Evolutionary conservation across 805 yeast species (phyloP), one percentile per base, ranked within the genome.

Genomic region (Starmerella apis): DNA sequence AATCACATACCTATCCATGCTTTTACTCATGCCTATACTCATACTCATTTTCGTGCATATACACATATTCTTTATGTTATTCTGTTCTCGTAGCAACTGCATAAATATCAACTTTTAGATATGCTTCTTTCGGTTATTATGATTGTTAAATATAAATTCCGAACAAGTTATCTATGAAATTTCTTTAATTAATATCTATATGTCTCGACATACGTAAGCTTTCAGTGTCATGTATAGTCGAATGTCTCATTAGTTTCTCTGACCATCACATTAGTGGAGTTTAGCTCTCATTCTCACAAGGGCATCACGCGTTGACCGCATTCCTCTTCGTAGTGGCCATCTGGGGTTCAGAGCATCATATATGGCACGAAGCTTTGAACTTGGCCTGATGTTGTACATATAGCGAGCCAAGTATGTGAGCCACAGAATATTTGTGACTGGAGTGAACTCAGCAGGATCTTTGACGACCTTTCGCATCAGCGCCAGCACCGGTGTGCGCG

Each of bases 351-450:
- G 30, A 11, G 22, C 13, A 5, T 48, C 51, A 27, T 33, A 46
- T 13, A 45, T 25, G 4, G 47, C 31, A 28, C 50, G 47, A 28
- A 55, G 49, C 22, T 47, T 27, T 23, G 43, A 10, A 32, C 53
- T 28, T 13, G 57, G 56, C 18, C 4, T 11, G n/a, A 33, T n/a
- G 35, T 32, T 41, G 35, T 48, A 19, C 49, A 81, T 57, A 52
- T 74, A 72, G 46, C 74, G 75, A 32, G 72, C 68, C n/a, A 82
- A 51, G 58, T 79, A 80, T 56, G 79, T 80, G 39, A 81, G 64
- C 88, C 88, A 81, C 28, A 75, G 59, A 16, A 81, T 61, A 58
- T 81, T 82, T 25, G 81, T 79, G 31, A 64, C 65, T 4, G 78
- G 75, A 43, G 68, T 65, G 50, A 63, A 66, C 19, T 57, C 53